These are phyloP conservation scores for Papiliotrema fonsecae DNA, from an alignment of 1,284 basidiomycete genomes.

Conservation along the genomic window DNA sequence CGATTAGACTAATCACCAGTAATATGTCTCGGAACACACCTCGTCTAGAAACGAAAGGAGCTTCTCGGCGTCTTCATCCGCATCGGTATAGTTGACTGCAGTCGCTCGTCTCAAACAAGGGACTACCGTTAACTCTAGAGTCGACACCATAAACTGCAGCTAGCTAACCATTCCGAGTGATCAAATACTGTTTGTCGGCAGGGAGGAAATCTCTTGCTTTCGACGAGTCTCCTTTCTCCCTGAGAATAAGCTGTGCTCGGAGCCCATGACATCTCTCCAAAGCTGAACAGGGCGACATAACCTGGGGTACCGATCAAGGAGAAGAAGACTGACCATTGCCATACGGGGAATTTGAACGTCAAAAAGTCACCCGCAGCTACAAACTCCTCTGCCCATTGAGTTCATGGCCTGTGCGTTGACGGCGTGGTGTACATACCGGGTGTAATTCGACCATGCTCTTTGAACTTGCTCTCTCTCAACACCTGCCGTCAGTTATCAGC, in stretches of 20 bases:
- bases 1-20: neutral
- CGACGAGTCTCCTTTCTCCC: constrained; percentile 81
- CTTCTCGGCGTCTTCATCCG: constrained; percentile 89
- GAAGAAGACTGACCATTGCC: constrained; percentile 67
- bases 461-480: constrained; percentile 96
- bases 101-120: constrained; percentile 87
- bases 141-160: neutral
- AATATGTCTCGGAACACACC: constrained; percentile 16
- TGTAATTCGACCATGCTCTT: constrained; percentile 93
- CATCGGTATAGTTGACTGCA: constrained; percentile 86
- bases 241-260: constrained; percentile 42
- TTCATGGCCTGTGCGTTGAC: neutral
- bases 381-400: constrained; percentile 70
- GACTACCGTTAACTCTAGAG: constrained; percentile 52
- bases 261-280: no score
- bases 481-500: constrained; percentile 55
- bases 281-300: no score
- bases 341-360: constrained; percentile 91
- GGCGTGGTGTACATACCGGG: constrained; percentile 61
- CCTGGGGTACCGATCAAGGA: no score
- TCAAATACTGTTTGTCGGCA: constrained; percentile 89
- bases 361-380: constrained; percentile 92
- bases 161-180: constrained; percentile 67
- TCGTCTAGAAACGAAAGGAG: constrained; percentile 57
- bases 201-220: constrained; percentile 89